phyloP scores from a whole-genome alignment of 192 early-diverging fungal genomes.

The Phycomyces nitens region DNA sequence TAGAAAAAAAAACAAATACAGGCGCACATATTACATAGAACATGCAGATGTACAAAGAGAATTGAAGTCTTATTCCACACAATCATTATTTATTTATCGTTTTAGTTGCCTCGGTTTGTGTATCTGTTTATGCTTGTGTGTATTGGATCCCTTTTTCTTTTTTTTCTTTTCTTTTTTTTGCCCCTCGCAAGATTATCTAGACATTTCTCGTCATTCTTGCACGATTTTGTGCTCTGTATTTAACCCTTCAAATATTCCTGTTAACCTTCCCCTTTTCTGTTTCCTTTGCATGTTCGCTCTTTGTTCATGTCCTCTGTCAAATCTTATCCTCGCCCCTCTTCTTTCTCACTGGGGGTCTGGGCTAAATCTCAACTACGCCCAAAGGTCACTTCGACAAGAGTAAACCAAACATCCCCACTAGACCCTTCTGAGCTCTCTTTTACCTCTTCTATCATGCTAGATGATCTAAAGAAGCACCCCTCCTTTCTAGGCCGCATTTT shows the following conservation, averaged over 20 bases:
- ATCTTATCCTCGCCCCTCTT: not conserved
- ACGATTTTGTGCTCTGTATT: not conserved
- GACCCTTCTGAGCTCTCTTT: slow-evolving; percentile 1
- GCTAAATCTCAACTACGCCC: not conserved
- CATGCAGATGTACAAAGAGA: no score
- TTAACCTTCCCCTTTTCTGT: not conserved
- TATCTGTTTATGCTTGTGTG: no score
- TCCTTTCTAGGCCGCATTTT: not conserved
- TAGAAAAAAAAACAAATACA: not conserved
- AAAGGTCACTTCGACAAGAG: not conserved
- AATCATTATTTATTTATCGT: no score
- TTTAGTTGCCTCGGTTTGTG: no score
- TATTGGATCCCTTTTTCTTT: no score
- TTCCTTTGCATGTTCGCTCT: not conserved
- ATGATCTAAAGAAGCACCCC: not conserved
- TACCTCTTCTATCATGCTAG: not conserved
- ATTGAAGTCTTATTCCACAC: no score
- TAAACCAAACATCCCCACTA: not conserved
- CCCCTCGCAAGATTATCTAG: not conserved
- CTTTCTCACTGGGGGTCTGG: not conserved
- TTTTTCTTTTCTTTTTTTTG: not conserved
- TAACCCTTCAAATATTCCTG: not conserved
- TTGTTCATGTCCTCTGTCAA: not conserved
- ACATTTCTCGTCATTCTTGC: slow-evolving; percentile 3
- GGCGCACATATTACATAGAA: no score